Conservation (phyloP, 306 rosid genomes). For the Citrullus mucosospermus region DNA sequence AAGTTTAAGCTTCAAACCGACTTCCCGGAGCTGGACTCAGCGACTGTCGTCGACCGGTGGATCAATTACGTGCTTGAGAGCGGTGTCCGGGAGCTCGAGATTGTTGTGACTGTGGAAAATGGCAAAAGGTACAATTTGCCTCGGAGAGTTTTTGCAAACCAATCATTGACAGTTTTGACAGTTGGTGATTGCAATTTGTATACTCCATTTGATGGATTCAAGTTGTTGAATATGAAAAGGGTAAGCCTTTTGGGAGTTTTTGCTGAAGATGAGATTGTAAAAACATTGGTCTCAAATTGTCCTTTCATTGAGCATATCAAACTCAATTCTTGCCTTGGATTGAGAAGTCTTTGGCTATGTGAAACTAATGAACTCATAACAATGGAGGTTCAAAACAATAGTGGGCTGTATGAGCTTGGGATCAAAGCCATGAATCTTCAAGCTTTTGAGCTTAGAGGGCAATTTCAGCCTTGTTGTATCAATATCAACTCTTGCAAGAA, state of each 20-base stretch:
- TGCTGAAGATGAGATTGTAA: background rate
- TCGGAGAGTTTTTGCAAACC: background rate
- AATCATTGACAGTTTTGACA: slow-evolving; percentile 12
- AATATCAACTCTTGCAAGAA: slow-evolving; percentile 3
- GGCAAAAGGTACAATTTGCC: slow-evolving; percentile 10
- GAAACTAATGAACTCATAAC: background rate
- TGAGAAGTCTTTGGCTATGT: slow-evolving; percentile 1
- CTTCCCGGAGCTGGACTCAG: background rate
- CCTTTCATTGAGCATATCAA: background rate
- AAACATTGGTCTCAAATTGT: background rate
- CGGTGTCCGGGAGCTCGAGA: slow-evolving; percentile 11
- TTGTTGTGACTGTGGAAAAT: slow-evolving; percentile 6
- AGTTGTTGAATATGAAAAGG: background rate
- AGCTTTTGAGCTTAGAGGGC: background rate
- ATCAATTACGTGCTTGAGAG: slow-evolving; percentile 13
- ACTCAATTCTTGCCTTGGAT: slow-evolving; percentile 1
- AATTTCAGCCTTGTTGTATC: background rate
- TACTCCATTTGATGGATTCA: background rate
- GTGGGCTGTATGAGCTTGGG: background rate
- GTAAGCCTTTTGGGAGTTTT: background rate
- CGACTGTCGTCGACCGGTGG: slow-evolving; percentile 15
- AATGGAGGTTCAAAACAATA: slow-evolving; percentile 1
- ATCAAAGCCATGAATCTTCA: background rate
- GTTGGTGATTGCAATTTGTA: background rate
- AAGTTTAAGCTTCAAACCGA: slow-evolving; percentile 1